Conservation (phyloP, 2,329 filamentous ascomycete genomes). For the Neofusicoccum laricinum region DNA sequence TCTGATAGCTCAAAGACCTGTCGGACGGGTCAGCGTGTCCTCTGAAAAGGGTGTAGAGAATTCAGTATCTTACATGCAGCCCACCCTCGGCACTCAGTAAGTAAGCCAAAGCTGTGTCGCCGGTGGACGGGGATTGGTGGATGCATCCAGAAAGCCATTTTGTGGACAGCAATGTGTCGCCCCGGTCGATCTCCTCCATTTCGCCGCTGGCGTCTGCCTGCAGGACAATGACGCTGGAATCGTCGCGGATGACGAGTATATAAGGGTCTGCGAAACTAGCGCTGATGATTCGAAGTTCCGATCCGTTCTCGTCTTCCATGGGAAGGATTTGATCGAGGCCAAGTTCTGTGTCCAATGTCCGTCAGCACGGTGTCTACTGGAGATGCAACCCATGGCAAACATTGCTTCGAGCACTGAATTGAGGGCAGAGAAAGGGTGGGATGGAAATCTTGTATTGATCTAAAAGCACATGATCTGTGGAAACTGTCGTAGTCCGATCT, state of each 20-base stretch:
- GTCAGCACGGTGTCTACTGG: neutral
- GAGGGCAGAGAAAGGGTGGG: constrained; percentile 5
- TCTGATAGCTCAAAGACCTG: constrained; percentile 78
- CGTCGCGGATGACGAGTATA: constrained; percentile 77
- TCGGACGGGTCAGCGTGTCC: neutral
- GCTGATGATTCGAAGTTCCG: constrained; percentile 72
- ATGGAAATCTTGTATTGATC: constrained; percentile 14
- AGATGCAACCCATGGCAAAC: neutral
- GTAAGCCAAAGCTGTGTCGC: constrained; percentile 66
- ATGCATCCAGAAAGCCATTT: constrained; percentile 84
- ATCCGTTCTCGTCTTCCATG: constrained; percentile 86
- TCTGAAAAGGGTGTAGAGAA: neutral
- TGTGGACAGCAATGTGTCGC: constrained; percentile 56
- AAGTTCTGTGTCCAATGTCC: constrained; percentile 58
- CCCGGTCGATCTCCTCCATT: constrained; percentile 73
- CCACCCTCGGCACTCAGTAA: constrained; percentile 72
- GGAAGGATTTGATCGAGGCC: constrained; percentile 87
- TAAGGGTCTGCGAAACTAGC: constrained; percentile 87
- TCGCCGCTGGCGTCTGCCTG: constrained; percentile 79
- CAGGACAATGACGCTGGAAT: constrained; percentile 75
- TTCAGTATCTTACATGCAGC: constrained; percentile 61
- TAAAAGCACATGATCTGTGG: constrained; percentile 10
- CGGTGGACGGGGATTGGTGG: constrained; percentile 62
- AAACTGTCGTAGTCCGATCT: neutral
- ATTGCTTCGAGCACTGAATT: neutral